A percentile compares a stretch with the other conserved stretches of the same genome.
Conservation (phyloP, 163 green algal genomes). For the Coccomyxa subellipsoidea region DNA sequence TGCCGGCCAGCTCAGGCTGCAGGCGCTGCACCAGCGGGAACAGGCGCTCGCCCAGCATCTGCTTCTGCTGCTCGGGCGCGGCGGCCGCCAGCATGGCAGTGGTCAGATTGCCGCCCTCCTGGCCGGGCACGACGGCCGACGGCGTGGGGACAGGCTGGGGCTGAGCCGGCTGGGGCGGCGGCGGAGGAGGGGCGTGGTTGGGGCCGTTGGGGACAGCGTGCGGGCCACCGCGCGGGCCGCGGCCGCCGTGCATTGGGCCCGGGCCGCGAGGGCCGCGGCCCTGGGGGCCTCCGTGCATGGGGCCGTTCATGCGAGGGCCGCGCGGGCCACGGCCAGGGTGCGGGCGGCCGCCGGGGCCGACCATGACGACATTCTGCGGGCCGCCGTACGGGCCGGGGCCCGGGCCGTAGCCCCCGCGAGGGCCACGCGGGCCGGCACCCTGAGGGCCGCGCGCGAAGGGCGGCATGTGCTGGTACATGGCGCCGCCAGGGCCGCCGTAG, state of each 20-base stretch:
- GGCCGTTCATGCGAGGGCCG: conserved; percentile 17
- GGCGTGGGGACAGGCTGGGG: conserved; percentile 26
- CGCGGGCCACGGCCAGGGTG: conserved; percentile 19
- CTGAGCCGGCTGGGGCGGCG: conserved; percentile 8
- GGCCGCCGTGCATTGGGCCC: not conserved
- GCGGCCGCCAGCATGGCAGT: conserved; percentile 60
- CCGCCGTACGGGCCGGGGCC: conserved; percentile 2
- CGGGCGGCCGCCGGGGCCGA: conserved; percentile 4
- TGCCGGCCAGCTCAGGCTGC: conserved; percentile 87
- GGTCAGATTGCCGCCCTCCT: conserved; percentile 43
- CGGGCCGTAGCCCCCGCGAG: not conserved
- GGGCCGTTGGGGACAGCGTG: not conserved
- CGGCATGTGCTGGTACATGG: conserved; percentile 20
- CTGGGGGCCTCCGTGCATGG: not conserved
- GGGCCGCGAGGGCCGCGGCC: not conserved
- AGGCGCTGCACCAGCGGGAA: conserved; percentile 86
- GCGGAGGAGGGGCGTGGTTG: not conserved
- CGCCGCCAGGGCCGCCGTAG: not conserved
- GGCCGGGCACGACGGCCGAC: conserved; percentile 29
- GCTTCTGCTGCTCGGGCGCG: conserved; percentile 82
- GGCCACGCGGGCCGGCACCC: not conserved
- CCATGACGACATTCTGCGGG: conserved; percentile 6
- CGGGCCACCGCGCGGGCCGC: conserved; percentile 9
- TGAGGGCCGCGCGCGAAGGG: not conserved
- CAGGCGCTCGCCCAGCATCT: conserved; percentile 93